Percentiles rank a stretch among this genome's conserved stretches.
These are phyloP conservation scores for Acrodontium crateriforme DNA, from an alignment of 2,329 filamentous ascomycete genomes.

Conservation along the genomic window DNA sequence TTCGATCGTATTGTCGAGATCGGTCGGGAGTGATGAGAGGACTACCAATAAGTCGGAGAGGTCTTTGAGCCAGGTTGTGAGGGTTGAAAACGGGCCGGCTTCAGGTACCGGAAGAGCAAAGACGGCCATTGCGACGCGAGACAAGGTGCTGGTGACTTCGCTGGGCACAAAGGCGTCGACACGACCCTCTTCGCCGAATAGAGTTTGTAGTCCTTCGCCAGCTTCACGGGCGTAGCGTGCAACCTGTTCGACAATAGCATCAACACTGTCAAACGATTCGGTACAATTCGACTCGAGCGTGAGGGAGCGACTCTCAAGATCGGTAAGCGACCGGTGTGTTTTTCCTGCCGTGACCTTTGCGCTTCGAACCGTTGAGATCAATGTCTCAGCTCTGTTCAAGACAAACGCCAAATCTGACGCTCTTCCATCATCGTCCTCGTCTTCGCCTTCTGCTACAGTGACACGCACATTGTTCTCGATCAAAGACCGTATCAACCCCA, in stretches of 20 bases:
- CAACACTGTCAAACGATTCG: constrained; percentile 56
- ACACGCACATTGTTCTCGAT: constrained; percentile 51
- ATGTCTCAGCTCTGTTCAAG: constrained; percentile 53
- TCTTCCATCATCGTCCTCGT: constrained; percentile 51
- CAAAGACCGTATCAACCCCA: constrained; percentile 50
- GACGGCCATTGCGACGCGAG: constrained; percentile 38
- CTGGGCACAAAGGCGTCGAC: constrained; percentile 50
- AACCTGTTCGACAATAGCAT: constrained; percentile 50
- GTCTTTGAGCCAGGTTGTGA: constrained; percentile 52
- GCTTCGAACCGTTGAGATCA: constrained; percentile 64
- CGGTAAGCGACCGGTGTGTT: constrained; percentile 60
- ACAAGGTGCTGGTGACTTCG: constrained; percentile 53
- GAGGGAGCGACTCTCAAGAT: constrained; percentile 62
- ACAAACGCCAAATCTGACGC: constrained; percentile 41
- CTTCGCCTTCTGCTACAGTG: constrained; percentile 25
- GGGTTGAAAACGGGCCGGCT: constrained; percentile 55
- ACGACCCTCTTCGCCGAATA: constrained; percentile 60
- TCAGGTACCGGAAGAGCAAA: constrained; percentile 40
- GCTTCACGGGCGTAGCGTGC: constrained; percentile 52
- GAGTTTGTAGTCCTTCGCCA: constrained; percentile 49
- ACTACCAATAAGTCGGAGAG: constrained; percentile 53
- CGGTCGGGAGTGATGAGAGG: constrained; percentile 46
- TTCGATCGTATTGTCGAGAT: constrained; percentile 32
- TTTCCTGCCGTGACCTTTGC: constrained; percentile 74
- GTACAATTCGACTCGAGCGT: constrained; percentile 55